phyloP scores from a whole-genome alignment of 192 early-diverging fungal species.

The Entrophospora sp. region DNA sequence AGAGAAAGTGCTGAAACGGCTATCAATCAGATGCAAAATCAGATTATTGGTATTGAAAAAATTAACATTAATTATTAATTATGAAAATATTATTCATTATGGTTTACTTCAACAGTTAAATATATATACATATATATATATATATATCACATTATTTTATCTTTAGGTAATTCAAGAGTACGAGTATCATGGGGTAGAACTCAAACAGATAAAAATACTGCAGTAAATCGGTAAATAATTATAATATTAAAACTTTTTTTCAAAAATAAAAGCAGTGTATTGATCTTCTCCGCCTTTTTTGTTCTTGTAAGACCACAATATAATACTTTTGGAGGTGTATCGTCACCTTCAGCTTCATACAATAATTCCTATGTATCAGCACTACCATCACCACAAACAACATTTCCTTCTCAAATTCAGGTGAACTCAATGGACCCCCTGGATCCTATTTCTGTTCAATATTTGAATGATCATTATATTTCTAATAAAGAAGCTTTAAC shows the following conservation, averaged over 20 bases:
- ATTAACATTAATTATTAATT: too few species aligned
- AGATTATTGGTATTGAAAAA: slow-evolving; percentile 72
- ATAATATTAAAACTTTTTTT: not conserved
- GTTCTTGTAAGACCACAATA: too few species aligned
- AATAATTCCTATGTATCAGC: slow-evolving; percentile 6
- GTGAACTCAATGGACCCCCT: slow-evolving; percentile 16
- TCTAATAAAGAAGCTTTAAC: slow-evolving; percentile 32
- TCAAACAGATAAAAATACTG: slow-evolving; percentile 32
- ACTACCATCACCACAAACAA: not conserved
- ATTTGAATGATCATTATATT: slow-evolving; percentile 22
- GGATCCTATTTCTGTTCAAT: slow-evolving; percentile 24
- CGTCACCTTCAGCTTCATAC: too few species aligned
- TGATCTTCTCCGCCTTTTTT: too few species aligned
- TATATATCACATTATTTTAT: not conserved
- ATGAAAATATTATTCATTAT: slow-evolving; percentile 24
- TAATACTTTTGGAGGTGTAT: too few species aligned
- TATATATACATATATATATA: not conserved
- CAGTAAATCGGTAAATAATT: slow-evolving; percentile 14
- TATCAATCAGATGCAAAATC: slow-evolving; percentile 84
- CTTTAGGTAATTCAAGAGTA: slow-evolving; percentile 38
- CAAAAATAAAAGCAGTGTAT: too few species aligned
- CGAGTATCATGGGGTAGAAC: slow-evolving; percentile 50
- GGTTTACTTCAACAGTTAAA: too few species aligned
- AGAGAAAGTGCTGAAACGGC: slow-evolving; percentile 80
- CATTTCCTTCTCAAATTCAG: not conserved